Evolutionary conservation across 352 stramenopile genomes (phyloP), one percentile per base, ranked within the genome.

Genomic region (Phytophthora pini): DNA sequence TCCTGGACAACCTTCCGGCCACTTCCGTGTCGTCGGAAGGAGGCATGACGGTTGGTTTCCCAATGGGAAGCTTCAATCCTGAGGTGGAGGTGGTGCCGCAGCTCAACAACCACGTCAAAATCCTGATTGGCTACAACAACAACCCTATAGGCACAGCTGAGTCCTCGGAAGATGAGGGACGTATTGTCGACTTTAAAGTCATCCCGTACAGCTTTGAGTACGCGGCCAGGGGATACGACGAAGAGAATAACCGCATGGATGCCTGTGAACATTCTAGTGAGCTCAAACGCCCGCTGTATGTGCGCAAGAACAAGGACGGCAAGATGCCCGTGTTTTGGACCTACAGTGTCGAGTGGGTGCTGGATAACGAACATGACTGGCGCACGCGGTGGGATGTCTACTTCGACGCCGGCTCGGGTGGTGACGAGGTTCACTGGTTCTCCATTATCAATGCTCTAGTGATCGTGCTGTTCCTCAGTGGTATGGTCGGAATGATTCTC

Each of bases 91-190:
- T 97, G 61, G 92, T 97, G 45, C 87, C 87, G 49, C 87, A 78
- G 70, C 75, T 99, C 3, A 93, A 99, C 84, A 99, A 99, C 84
- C 98, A 99, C 86, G 89, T 99, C 20, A 98, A 98, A 77, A 99
- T 99, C 76, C 93, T 97, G 57, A 96, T 99, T 56, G 90, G 97
- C 55, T 99, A 99, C 76, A 98, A 99, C 80, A 89, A 90, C 46
- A 90, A 97, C 27, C 80, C 91, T 32, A 13, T 78, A 9, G 72
- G 79, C 31, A 87, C 68, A 57, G 81, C 62, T 13, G 82, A 74
- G 56, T 82, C 55, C 58, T 59, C 56, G 0, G 69, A 56, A 61
- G 97, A 92, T 38, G 81, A 96, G 57, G 96, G 97, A 53, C 96
- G 96, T 62, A 98, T 99, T 54, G 98, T 99, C 15, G 98, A 98